Percentiles rank a stretch among this genome's conserved stretches.
phyloP scores from a whole-genome alignment of 2,329 filamentous ascomycete genomes.

The Ciborinia camelliae region DNA sequence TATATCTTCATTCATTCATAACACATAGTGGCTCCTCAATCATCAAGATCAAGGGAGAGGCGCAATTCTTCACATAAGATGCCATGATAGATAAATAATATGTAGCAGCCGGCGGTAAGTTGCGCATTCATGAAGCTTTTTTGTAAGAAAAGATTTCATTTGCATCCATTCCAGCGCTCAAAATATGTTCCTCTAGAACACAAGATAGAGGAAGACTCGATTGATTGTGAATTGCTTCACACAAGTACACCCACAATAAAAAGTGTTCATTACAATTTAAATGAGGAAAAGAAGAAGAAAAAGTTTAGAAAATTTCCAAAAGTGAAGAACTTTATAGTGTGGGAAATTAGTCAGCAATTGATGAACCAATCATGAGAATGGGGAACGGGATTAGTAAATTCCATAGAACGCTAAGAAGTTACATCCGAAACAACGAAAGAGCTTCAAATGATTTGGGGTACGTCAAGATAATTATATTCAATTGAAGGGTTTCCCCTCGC shows the following conservation, averaged over 20 bases:
- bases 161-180: conserved; percentile 70
- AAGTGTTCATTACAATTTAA: conserved; percentile 61
- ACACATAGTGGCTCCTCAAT: neutral
- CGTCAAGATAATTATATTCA: conserved; percentile 18
- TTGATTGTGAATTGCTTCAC: conserved; percentile 40
- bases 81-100: conserved; percentile 30
- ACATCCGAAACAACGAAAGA: conserved; percentile 20
- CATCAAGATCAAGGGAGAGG: neutral
- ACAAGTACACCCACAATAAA: conserved; percentile 72
- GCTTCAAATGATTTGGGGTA: conserved; percentile 17
- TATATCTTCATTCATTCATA: too few species aligned
- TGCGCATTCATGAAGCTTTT: conserved; percentile 45
- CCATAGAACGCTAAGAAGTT: conserved; percentile 18
- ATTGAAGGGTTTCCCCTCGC: conserved; percentile 19
- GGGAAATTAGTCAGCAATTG: conserved; percentile 21
- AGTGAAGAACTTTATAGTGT: conserved; percentile 29
- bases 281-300: conserved; percentile 41
- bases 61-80: neutral
- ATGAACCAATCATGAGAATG: conserved; percentile 27
- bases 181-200: conserved; percentile 55
- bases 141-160: conserved; percentile 48
- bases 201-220: conserved; percentile 72
- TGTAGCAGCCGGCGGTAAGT: conserved; percentile 75
- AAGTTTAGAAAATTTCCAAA: conserved; percentile 26
- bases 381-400: conserved; percentile 28